Evolutionary conservation across 163 green algal genomes (phyloP), one percentile per base, ranked within the genome.

Genomic region (Chlorella variabilis): DNA sequence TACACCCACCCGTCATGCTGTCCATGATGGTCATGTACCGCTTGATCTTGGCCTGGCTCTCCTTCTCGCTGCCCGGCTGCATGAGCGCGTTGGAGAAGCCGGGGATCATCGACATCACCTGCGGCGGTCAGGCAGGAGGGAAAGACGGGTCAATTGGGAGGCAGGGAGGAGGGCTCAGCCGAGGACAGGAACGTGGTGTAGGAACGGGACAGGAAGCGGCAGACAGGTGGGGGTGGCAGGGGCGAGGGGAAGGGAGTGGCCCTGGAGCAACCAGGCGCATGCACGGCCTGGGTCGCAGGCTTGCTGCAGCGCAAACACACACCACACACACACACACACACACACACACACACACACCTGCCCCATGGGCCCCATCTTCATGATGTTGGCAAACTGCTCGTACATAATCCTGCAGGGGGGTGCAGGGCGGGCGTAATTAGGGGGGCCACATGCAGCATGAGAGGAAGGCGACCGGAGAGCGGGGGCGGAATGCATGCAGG

Each of bases 11-110:
- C 0, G 94, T 98, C 94, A 99, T 98, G 82, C 88, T 95, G 87
- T 98, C 96, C 90, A 99, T 99, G 81, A 99, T 98, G 54, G 89
- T 96, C 92, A 99, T 98, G 89, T 96, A 98, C 58, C 85, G 87
- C 86, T 96, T 96, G 45, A 99, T 93, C 39, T 82, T 83, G 58
- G 88, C 86, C 78, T 92, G 79, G 84, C 88, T 94, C 68, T 94
- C 85, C 85, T 97, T 95, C 83, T 97, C 94, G 82, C 91, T 71
- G 89, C 95, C 84, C 17, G 66, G 41, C 54, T 56, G 85, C 75
- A 90, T 84, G 61, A 83, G 63, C 23, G 83, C 89, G 79, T 92
- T 93, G 86, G 86, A 91, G 77, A 99, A 95, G 38, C 96, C 96
- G 1, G 97, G 97, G 68, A 99, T 96, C 96, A 99, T 99, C 67